A percentile compares a stretch with the other conserved stretches of the same genome.
These are phyloP conservation scores for Backusella parvicylindrica DNA, from an alignment of 192 early-diverging fungal species.

Conservation along the genomic window DNA sequence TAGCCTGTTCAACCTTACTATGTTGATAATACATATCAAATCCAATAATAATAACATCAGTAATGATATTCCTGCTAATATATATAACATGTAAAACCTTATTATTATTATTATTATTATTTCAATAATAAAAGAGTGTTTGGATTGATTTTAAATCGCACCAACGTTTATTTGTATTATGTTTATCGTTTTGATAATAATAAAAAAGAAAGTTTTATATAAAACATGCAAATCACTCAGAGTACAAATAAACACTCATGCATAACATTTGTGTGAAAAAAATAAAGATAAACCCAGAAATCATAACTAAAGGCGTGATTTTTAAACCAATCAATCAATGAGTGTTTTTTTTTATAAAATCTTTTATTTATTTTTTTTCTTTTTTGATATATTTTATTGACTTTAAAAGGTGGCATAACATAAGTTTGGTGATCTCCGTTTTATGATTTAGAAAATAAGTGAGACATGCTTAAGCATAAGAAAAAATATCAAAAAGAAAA, in stretches of 20 bases:
- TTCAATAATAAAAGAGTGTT: neutral
- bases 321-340: neutral
- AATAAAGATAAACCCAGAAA: neutral
- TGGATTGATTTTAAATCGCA: neutral
- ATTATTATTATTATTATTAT: neutral
- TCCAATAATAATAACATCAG: neutral
- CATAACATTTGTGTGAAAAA: neutral
- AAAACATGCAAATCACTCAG: neutral
- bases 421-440: neutral
- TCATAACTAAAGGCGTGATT: neutral
- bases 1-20: conserved; percentile 53
- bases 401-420: neutral
- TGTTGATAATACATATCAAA: conserved; percentile 29
- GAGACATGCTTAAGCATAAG: conserved; percentile 4
- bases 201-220: neutral
- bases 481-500: neutral
- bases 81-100: neutral
- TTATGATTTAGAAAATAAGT: neutral
- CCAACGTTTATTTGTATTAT: neutral
- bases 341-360: neutral
- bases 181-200: neutral
- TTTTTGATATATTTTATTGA: neutral
- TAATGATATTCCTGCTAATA: neutral
- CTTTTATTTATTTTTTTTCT: neutral
- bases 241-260: neutral